These are phyloP conservation scores for Ailanthus altissimus DNA, from an alignment of 345 rosid species.

Conservation along the genomic window DNA sequence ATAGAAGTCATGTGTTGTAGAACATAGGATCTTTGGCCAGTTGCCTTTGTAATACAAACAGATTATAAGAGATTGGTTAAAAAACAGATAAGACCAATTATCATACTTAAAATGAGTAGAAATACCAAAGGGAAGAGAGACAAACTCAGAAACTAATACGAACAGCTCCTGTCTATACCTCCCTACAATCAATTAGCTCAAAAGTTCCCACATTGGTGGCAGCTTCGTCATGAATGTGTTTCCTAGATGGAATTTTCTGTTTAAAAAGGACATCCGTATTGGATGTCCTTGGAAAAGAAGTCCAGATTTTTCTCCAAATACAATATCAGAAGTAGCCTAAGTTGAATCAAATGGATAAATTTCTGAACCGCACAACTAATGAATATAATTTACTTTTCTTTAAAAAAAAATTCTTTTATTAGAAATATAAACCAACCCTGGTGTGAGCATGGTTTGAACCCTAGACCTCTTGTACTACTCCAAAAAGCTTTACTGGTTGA, in stretches of 20 bases:
- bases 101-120: slow-evolving; percentile 7
- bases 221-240: slow-evolving; percentile 37
- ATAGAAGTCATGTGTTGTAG: neutral
- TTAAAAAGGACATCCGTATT: slow-evolving; percentile 37
- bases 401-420: no score
- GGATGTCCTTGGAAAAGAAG: slow-evolving; percentile 31
- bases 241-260: slow-evolving; percentile 35
- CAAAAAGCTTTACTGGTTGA: neutral
- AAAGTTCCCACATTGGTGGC: slow-evolving; percentile 35
- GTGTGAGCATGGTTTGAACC: no score
- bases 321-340: slow-evolving; percentile 15
- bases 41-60: neutral
- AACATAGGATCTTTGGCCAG: neutral
- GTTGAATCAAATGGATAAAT: slow-evolving; percentile 10
- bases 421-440: no score
- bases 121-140: slow-evolving; percentile 10
- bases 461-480: no score
- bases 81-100: neutral
- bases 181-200: slow-evolving; percentile 42
- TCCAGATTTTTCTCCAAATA: slow-evolving; percentile 22
- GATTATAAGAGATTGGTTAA: neutral
- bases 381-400: neutral
- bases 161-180: slow-evolving; percentile 32
- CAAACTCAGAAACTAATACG: slow-evolving; percentile 21
- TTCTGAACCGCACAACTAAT: slow-evolving; percentile 8